Conservation (phyloP, 2,329 filamentous ascomycete genomes). For the Ceratocystis harringtonii region DNA sequence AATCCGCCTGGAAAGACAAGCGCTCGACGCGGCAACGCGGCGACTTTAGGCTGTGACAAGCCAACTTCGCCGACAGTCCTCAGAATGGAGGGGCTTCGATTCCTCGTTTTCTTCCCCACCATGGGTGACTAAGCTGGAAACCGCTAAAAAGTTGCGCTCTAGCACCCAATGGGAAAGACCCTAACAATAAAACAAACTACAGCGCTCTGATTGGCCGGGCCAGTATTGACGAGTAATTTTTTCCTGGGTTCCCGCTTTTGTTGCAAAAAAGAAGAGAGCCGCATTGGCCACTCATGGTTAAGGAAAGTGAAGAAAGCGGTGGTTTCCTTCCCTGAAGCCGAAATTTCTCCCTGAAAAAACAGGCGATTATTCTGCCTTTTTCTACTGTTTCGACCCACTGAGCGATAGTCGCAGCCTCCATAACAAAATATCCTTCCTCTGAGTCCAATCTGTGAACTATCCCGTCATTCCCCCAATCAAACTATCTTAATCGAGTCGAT, state of each 20-base stretch:
- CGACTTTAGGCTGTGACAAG: background rate
- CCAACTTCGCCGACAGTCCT: background rate
- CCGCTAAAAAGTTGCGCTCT: conserved; percentile 10
- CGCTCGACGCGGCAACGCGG: background rate
- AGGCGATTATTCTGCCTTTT: conserved; percentile 10
- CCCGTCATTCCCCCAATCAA: conserved; percentile 11
- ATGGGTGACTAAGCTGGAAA: conserved; percentile 8
- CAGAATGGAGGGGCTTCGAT: background rate
- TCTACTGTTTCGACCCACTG: conserved; percentile 5
- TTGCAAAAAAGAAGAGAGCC: conserved; percentile 5
- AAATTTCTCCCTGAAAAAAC: conserved; percentile 16
- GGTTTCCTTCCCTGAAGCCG: conserved; percentile 11
- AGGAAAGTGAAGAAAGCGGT: conserved; percentile 10
- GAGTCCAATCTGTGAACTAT: background rate
- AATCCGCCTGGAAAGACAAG: background rate
- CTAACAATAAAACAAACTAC: conserved; percentile 8
- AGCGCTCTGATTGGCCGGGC: conserved; percentile 14
- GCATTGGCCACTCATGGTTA: conserved; percentile 14
- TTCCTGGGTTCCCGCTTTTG: conserved; percentile 15
- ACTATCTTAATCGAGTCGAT: background rate
- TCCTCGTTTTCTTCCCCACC: background rate
- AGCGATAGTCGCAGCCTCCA: conserved; percentile 13
- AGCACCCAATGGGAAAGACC: background rate
- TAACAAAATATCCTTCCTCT: conserved; percentile 9
- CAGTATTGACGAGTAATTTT: conserved; percentile 8